Conservation (phyloP, 1,139 yeast genomes). For the Kazachstania sp. region DNA sequence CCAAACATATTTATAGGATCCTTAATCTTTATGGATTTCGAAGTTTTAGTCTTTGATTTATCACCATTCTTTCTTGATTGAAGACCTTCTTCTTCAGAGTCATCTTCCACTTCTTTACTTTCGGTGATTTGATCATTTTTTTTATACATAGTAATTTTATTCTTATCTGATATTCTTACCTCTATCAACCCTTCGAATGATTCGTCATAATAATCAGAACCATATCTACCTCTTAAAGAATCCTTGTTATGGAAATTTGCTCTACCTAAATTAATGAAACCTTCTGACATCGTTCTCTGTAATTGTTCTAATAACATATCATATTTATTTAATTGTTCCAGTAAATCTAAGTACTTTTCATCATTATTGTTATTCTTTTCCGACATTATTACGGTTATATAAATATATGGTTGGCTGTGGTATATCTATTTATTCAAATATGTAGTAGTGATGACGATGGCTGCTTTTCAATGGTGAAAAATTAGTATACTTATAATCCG, state of each 20-base stretch:
- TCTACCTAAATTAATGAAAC: constrained; percentile 23
- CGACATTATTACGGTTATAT: no score
- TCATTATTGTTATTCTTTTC: background rate
- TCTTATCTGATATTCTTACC: constrained; percentile 9
- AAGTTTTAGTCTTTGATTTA: background rate
- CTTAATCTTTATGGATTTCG: constrained; percentile 2
- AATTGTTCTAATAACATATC: constrained; percentile 26
- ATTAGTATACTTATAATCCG: no score
- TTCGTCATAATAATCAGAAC: constrained; percentile 28
- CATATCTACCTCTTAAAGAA: constrained; percentile 25
- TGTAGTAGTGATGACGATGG: no score
- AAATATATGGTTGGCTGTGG: no score
- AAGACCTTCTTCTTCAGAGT: constrained; percentile 3
- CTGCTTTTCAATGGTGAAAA: no score
- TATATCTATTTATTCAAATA: no score
- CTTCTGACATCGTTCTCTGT: constrained; percentile 19
- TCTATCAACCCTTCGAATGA: constrained; percentile 20
- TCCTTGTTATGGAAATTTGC: constrained; percentile 30
- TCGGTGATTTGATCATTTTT: background rate
- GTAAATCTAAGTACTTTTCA: constrained; percentile 8
- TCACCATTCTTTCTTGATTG: background rate
- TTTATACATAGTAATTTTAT: background rate
- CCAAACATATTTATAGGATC: constrained; percentile 30
- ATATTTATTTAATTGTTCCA: constrained; percentile 18
- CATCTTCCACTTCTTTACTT: background rate